Evolutionary conservation across 202 grass and related monocot species (phyloP).

Genomic region (Setaria italica): DNA sequence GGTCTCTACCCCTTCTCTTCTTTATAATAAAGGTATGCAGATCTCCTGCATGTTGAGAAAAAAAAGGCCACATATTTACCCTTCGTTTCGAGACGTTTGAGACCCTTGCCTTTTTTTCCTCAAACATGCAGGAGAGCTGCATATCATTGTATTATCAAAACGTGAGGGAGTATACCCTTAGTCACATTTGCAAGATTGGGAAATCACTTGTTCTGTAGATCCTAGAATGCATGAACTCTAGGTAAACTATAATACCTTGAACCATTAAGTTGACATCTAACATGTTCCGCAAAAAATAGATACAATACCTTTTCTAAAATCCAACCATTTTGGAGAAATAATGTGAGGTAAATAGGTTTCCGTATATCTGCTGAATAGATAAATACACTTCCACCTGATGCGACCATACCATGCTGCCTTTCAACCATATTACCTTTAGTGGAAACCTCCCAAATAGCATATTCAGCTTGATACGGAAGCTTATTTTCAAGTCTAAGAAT

Average conservation of each 20-base stretch:
- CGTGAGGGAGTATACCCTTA: not conserved
- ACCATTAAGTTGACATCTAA: not conserved
- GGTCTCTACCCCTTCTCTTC: too few species aligned
- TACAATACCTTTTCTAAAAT: conserved; percentile 86
- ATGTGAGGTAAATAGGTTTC: conserved; percentile 83
- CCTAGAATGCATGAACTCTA: conserved; percentile 1
- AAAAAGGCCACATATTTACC: too few species aligned
- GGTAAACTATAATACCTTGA: conserved; percentile 12
- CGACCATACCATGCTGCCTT: conserved; percentile 76
- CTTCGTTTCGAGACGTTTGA: too few species aligned
- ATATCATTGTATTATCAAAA: too few species aligned
- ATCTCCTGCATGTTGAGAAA: too few species aligned
- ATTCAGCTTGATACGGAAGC: conserved; percentile 88
- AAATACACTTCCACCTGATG: conserved; percentile 77
- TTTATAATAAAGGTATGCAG: too few species aligned
- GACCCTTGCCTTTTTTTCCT: too few species aligned
- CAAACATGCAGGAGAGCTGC: too few species aligned
- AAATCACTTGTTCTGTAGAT: not conserved
- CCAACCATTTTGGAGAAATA: conserved; percentile 96
- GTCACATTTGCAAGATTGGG: not conserved
- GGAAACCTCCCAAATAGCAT: conserved; percentile 92
- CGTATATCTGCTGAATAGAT: conserved; percentile 94
- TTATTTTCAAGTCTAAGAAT: conserved; percentile 96
- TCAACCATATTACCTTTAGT: conserved; percentile 89
- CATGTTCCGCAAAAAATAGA: conserved; percentile 14